These are phyloP conservation scores for Backusella parvicylindrica DNA, from an alignment of 192 early-diverging fungal genomes.

Conservation along the genomic window DNA sequence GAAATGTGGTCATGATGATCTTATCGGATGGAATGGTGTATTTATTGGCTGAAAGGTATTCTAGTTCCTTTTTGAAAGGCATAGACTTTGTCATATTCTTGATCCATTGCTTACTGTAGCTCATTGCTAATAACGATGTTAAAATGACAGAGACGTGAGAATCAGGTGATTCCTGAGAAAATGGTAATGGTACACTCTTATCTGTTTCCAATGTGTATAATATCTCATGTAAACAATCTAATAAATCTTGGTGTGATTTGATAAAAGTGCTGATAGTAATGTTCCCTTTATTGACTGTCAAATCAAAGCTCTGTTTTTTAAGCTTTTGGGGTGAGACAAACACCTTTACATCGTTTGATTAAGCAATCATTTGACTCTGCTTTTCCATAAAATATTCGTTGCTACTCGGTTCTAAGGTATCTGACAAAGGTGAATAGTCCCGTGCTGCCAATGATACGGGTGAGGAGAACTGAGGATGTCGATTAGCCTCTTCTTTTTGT, in stretches of 20 bases:
- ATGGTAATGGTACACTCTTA: neutral
- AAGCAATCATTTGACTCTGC: neutral
- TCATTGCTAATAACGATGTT: neutral
- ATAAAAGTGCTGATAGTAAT: neutral
- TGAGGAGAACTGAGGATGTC: neutral
- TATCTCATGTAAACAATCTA: neutral
- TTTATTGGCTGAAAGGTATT: neutral
- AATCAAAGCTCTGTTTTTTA: neutral
- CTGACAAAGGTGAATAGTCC: neutral
- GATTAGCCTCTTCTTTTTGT: no score
- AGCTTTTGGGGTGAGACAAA: neutral
- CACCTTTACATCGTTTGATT: neutral
- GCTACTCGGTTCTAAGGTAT: neutral
- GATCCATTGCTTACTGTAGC: neutral
- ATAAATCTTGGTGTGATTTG: conserved; percentile 5
- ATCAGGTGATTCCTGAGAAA: neutral
- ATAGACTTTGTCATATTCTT: neutral
- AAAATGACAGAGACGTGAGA: neutral
- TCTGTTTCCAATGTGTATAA: neutral
- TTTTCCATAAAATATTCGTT: neutral
- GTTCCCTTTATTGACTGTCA: neutral
- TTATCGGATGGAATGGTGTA: neutral
- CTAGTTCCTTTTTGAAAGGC: neutral
- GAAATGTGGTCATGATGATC: neutral
- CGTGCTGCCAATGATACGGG: neutral